Evolutionary conservation across 495 filamentous ascomycete genomes (phyloP).

Genomic region (Aspergillus leporis): DNA sequence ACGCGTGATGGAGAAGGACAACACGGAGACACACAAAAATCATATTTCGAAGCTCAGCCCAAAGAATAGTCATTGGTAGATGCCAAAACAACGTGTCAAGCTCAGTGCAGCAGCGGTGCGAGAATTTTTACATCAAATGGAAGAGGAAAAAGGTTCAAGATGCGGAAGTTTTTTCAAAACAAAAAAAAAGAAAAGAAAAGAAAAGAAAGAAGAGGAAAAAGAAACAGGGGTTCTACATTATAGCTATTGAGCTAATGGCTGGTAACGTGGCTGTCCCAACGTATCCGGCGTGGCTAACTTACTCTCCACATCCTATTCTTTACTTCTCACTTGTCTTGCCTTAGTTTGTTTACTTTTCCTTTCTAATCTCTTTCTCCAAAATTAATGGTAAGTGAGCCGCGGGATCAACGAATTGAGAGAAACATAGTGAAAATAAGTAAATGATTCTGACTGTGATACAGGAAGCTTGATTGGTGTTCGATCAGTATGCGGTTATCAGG

Average conservation of each 20-base stretch:
- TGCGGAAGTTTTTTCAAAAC: background rate
- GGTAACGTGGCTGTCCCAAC: too few relatives aligned
- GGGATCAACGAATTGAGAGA: background rate
- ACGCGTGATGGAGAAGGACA: background rate
- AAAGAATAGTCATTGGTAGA: slow-evolving; percentile 8
- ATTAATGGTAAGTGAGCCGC: background rate
- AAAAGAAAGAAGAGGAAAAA: background rate
- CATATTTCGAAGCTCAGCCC: background rate
- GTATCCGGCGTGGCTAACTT: too few relatives aligned
- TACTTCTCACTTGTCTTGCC: too few relatives aligned
- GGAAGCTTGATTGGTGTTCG: background rate
- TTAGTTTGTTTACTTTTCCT: too few relatives aligned
- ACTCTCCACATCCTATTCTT: too few relatives aligned
- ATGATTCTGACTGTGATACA: background rate
- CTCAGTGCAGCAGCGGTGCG: slow-evolving; percentile 7
- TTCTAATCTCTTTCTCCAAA: too few relatives aligned
- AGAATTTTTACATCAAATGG: slow-evolving; percentile 15
- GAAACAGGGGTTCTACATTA: too few relatives aligned
- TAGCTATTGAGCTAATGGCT: too few relatives aligned
- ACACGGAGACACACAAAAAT: background rate
- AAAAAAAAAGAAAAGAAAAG: too few relatives aligned
- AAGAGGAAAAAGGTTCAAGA: slow-evolving; percentile 14
- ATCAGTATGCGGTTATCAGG: background rate
- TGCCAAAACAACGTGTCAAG: slow-evolving; percentile 7
- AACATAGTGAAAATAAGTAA: background rate